These are phyloP conservation scores for Skeletonema menzelii DNA, from an alignment of 108 stramenopile species.

Conservation along the genomic window DNA sequence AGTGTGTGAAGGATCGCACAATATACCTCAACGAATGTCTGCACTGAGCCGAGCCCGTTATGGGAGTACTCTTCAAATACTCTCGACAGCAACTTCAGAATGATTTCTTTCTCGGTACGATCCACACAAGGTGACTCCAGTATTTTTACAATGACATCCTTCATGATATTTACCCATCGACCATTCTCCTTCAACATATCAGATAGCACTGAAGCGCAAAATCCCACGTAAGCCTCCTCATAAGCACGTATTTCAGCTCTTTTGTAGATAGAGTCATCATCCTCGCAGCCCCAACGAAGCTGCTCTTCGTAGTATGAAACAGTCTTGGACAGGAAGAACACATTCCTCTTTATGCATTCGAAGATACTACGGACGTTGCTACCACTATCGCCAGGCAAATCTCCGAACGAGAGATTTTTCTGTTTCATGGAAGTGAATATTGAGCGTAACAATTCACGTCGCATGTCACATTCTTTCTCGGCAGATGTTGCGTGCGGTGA, in stretches of 20 bases:
- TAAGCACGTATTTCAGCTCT: slow-evolving; percentile 29
- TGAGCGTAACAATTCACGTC: slow-evolving; percentile 11
- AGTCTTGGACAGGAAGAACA: slow-evolving; percentile 26
- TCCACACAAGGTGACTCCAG: not conserved
- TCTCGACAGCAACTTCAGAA: slow-evolving; percentile 14
- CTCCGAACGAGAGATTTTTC: not conserved
- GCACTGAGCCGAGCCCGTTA: not conserved
- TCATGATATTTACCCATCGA: not conserved
- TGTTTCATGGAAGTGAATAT: slow-evolving; percentile 9
- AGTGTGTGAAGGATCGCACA: slow-evolving; percentile 13
- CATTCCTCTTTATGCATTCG: slow-evolving; percentile 14
- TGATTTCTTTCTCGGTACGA: not conserved
- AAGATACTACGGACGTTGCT: not conserved
- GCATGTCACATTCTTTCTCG: slow-evolving; percentile 40
- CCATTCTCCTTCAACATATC: slow-evolving; percentile 6
- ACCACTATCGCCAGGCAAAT: not conserved
- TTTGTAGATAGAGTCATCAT: slow-evolving; percentile 12
- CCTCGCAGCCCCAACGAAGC: slow-evolving; percentile 1
- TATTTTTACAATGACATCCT: not conserved
- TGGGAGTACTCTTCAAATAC: slow-evolving; percentile 17
- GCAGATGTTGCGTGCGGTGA: slow-evolving; percentile 15
- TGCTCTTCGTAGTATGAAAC: slow-evolving; percentile 27
- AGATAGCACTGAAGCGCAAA: slow-evolving; percentile 20
- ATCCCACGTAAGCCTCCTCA: slow-evolving; percentile 25
- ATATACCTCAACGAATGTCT: not conserved